phyloP scores from a whole-genome alignment of 2,329 filamentous ascomycete species.

The Apiospora kogelbergensis region DNA sequence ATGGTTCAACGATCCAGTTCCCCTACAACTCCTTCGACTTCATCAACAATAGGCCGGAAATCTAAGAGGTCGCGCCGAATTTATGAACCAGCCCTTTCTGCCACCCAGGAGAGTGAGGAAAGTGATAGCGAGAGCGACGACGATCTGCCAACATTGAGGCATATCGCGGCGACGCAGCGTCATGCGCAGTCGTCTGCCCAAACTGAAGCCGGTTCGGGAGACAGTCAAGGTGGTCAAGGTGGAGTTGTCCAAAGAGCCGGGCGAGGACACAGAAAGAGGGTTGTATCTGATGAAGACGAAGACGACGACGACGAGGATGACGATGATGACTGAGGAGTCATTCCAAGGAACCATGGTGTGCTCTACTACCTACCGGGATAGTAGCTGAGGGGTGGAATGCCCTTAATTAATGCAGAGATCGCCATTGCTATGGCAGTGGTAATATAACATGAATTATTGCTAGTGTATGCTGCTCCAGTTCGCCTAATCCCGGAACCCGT shows the following conservation, averaged over 20 bases:
- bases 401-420: not conserved
- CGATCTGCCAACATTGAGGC: conserved; percentile 30
- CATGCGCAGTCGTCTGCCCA: conserved; percentile 5
- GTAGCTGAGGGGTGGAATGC: not conserved
- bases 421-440: not conserved
- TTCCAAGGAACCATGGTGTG: not conserved
- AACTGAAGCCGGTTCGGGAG: conserved; percentile 15
- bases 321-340: conserved; percentile 10
- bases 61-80: conserved; percentile 16
- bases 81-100: conserved; percentile 22
- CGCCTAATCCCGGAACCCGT: too few relatives aligned
- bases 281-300: conserved; percentile 21
- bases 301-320: conserved; percentile 14
- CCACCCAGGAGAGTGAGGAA: conserved; percentile 24
- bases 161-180: conserved; percentile 21
- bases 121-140: conserved; percentile 15
- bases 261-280: conserved; percentile 15
- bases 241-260: conserved; percentile 12
- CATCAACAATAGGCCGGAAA: conserved; percentile 16
- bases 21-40: conserved; percentile 22
- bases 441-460: not conserved
- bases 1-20: conserved; percentile 24
- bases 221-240: conserved; percentile 16
- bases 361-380: not conserved
- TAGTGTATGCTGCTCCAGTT: not conserved